These are phyloP conservation scores for Sordaria brevicollis DNA, from an alignment of 495 filamentous ascomycete genomes.

Conservation along the genomic window DNA sequence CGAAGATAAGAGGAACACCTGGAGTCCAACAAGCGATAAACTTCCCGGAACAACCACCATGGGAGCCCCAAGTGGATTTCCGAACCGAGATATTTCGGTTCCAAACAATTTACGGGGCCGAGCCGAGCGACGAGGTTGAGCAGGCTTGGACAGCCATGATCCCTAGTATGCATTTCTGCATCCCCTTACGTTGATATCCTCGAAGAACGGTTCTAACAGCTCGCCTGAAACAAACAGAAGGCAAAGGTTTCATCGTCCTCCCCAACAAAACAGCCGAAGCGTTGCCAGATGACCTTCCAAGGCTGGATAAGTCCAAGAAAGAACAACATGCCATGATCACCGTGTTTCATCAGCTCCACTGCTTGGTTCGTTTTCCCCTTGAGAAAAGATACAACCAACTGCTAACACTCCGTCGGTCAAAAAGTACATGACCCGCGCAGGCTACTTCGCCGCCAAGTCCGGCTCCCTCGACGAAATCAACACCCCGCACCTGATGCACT, in stretches of 20 bases:
- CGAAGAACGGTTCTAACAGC: background rate
- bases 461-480: background rate
- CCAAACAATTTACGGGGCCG: background rate
- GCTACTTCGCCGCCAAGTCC: conserved; percentile 1
- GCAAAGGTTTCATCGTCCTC: background rate
- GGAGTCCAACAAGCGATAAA: too few species aligned
- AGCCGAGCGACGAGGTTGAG: background rate
- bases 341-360: background rate
- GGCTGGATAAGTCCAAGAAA: background rate
- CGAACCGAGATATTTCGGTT: background rate
- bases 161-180: background rate
- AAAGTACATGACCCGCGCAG: conserved; percentile 1
- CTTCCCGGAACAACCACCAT: background rate
- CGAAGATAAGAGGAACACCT: too few species aligned
- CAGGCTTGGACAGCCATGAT: conserved; percentile 2
- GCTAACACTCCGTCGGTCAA: background rate
- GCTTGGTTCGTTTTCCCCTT: background rate
- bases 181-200: too few species aligned
- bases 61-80: background rate
- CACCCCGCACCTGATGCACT: conserved; percentile 9
- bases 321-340: background rate
- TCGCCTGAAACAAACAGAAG: background rate
- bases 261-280: background rate
- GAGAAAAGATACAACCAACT: too few species aligned
- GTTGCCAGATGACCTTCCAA: background rate